phyloP scores from a whole-genome alignment of 2,329 filamentous ascomycete species.

The Aaosphaeria pasadenensis region DNA sequence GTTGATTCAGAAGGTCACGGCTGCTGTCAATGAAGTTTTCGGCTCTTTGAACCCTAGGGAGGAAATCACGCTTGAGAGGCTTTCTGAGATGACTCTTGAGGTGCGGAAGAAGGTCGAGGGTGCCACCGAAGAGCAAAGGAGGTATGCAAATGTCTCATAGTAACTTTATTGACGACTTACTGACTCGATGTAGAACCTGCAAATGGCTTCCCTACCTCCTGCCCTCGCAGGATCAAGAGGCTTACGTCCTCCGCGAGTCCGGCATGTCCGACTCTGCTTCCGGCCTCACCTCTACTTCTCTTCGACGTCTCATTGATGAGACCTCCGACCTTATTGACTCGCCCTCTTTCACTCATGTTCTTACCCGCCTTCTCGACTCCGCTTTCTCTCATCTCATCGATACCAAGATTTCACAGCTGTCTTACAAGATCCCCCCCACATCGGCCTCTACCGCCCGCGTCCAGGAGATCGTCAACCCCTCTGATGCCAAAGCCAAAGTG shows the following conservation, averaged over 20 bases:
- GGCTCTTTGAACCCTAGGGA: slow-evolving; percentile 86
- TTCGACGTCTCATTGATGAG: slow-evolving; percentile 87
- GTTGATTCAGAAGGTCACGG: slow-evolving; percentile 75
- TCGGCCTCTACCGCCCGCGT: slow-evolving; percentile 43
- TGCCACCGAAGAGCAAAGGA: slow-evolving; percentile 60
- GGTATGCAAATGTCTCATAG: slow-evolving; percentile 30
- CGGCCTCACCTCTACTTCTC: slow-evolving; percentile 47
- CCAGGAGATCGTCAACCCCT: slow-evolving; percentile 50
- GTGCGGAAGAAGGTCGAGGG: slow-evolving; percentile 86
- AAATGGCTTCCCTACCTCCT: slow-evolving; percentile 85
- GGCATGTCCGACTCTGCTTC: slow-evolving; percentile 59
- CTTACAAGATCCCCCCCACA: slow-evolving; percentile 64
- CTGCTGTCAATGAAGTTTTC: slow-evolving; percentile 86
- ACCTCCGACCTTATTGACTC: slow-evolving; percentile 95
- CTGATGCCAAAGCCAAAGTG: slow-evolving; percentile 64
- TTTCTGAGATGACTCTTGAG: slow-evolving; percentile 77
- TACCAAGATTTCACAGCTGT: slow-evolving; percentile 72
- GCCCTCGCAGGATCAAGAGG: slow-evolving; percentile 74
- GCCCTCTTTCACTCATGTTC: slow-evolving; percentile 81
- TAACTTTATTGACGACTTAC: neutral
- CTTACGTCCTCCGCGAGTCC: slow-evolving; percentile 79
- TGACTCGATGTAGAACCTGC: slow-evolving; percentile 40
- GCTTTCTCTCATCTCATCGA: slow-evolving; percentile 84
- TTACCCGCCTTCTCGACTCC: slow-evolving; percentile 81
- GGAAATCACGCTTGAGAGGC: slow-evolving; percentile 74